These are phyloP conservation scores for Protomyces inundatus DNA, from an alignment of 1,139 yeast species.

Conservation along the genomic window DNA sequence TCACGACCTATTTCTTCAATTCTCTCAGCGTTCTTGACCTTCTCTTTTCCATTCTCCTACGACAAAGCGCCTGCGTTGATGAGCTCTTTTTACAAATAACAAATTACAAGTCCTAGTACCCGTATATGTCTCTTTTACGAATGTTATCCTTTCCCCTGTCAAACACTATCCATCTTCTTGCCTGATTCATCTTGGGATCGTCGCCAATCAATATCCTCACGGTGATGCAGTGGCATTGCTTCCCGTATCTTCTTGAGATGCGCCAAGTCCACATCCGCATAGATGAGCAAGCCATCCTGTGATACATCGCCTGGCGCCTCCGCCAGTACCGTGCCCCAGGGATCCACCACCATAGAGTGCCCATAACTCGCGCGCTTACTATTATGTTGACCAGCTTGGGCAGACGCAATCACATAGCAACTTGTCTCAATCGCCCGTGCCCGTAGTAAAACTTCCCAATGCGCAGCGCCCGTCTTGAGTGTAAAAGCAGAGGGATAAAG, in stretches of 20 bases:
- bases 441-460: constrained; percentile 74
- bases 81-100: too few relatives aligned
- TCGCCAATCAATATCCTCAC: background rate
- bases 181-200: background rate
- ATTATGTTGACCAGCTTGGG: constrained; percentile 75
- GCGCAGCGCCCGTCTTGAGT: constrained; percentile 81
- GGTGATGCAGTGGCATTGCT: constrained; percentile 15
- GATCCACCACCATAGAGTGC: constrained; percentile 69
- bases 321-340: constrained; percentile 80
- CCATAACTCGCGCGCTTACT: constrained; percentile 64
- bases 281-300: constrained; percentile 52
- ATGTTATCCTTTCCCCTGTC: background rate
- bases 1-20: background rate
- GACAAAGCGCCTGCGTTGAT: background rate
- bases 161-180: background rate
- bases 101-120: too few relatives aligned
- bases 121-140: background rate
- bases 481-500: constrained; percentile 92
- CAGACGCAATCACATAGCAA: constrained; percentile 80
- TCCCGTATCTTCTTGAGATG: constrained; percentile 41
- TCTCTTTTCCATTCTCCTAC: background rate
- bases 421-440: constrained; percentile 88
- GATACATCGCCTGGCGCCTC: constrained; percentile 48
- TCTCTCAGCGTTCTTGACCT: background rate
- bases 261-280: constrained; percentile 64